Evolutionary conservation across 2,329 filamentous ascomycete genomes (phyloP).

Genomic region (Zymoseptoria pseudotritici): DNA sequence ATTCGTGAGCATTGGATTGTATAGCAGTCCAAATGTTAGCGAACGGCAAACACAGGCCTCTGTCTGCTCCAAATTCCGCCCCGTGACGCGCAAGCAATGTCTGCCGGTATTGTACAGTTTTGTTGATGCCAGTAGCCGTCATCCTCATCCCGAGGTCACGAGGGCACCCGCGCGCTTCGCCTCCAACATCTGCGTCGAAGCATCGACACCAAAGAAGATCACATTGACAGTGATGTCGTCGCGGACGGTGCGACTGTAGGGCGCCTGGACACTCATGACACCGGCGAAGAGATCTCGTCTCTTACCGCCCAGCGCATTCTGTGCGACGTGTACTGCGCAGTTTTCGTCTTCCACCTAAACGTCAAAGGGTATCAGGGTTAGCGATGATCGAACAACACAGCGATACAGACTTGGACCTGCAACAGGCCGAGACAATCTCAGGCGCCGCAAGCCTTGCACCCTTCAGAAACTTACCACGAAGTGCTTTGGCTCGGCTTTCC

Average conservation of each 20-base stretch:
- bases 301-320: conserved; percentile 48
- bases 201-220: conserved; percentile 42
- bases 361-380: too few species aligned
- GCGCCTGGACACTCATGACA: conserved; percentile 30
- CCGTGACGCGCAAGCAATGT: not conserved
- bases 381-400: too few species aligned
- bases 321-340: conserved; percentile 44
- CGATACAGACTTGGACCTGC: too few species aligned
- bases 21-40: not conserved
- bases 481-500: conserved; percentile 36
- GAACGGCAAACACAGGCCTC: not conserved
- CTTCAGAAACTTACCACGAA: conserved; percentile 30
- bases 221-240: conserved; percentile 50
- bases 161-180: not conserved
- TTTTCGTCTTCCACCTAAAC: conserved; percentile 42
- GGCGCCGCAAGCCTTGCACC: too few species aligned
- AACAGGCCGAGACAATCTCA: too few species aligned
- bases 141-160: not conserved
- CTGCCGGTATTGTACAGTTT: not conserved
- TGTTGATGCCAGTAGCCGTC: not conserved
- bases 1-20: not conserved
- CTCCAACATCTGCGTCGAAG: not conserved
- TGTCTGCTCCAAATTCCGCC: not conserved
- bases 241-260: conserved; percentile 33
- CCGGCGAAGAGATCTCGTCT: conserved; percentile 34